phyloP scores from a whole-genome alignment of 2,329 filamentous ascomycete genomes.

The Bipolaris bicolor region DNA sequence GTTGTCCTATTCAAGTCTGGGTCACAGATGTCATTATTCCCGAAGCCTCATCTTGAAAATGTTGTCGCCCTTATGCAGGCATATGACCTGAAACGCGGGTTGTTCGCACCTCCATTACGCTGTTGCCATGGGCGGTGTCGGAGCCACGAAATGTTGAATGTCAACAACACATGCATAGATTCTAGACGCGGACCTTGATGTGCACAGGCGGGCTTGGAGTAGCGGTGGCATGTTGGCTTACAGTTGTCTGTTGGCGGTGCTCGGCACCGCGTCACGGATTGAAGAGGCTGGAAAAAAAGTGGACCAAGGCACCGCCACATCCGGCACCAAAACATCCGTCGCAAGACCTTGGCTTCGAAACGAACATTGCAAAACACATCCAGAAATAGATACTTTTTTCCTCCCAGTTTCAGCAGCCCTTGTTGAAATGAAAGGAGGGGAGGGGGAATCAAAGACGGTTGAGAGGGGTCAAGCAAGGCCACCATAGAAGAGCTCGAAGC shows the following conservation, averaged over 20 bases:
- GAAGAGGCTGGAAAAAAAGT: constrained; percentile 9
- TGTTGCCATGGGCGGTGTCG: not conserved
- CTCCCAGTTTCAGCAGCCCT: not conserved
- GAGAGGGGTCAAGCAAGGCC: not conserved
- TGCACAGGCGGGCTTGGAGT: not conserved
- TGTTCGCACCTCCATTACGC: not conserved
- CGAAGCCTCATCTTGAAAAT: not conserved
- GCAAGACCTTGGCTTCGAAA: constrained; percentile 4
- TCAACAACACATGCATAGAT: not conserved
- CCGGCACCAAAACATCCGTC: constrained; percentile 8
- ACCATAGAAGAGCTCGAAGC: constrained; percentile 10
- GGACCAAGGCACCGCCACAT: constrained; percentile 29
- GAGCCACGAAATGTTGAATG: not conserved
- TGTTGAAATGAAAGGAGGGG: constrained; percentile 5
- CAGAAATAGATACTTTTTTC: constrained; percentile 4
- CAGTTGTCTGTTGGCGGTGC: constrained; percentile 12
- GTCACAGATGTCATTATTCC: not conserved
- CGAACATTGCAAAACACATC: constrained; percentile 3
- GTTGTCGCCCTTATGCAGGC: not conserved
- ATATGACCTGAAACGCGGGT: not conserved
- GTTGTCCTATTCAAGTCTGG: not conserved
- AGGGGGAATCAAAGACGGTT: not conserved
- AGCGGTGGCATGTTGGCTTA: not conserved
- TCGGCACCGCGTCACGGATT: constrained; percentile 20
- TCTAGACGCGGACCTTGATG: not conserved